phyloP scores from a whole-genome alignment of 179 eudicot genomes.

The Beta macrorhiza region DNA sequence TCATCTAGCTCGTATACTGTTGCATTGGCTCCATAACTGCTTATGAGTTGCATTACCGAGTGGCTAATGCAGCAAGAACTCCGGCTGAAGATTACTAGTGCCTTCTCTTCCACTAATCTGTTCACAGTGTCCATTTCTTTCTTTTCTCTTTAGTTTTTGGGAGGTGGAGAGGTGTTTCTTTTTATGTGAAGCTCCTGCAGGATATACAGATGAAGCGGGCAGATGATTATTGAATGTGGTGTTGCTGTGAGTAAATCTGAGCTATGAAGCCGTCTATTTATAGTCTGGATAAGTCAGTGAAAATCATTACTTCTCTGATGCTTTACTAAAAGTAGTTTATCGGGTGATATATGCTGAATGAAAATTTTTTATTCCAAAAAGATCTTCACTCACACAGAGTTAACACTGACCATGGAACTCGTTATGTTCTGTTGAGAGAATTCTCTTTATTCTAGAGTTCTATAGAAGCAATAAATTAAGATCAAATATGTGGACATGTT shows the following conservation, averaged over 20 bases:
- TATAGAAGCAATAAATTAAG: not conserved
- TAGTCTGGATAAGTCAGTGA: not conserved
- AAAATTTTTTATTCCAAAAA: not conserved
- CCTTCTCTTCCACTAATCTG: constrained; percentile 24
- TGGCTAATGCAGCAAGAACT: constrained; percentile 42
- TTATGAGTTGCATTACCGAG: constrained; percentile 34
- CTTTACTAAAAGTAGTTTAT: not conserved
- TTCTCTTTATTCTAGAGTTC: not conserved
- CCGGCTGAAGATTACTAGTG: constrained; percentile 33
- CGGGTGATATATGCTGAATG: not conserved
- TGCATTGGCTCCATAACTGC: constrained; percentile 38
- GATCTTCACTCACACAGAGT: not conserved
- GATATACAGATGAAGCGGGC: not conserved
- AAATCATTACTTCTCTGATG: not conserved
- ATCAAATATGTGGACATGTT: not conserved
- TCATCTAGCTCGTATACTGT: constrained; percentile 33
- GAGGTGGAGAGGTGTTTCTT: not conserved
- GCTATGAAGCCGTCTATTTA: constrained; percentile 26
- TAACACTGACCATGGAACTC: not conserved
- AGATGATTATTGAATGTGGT: not conserved
- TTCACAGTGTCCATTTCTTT: constrained; percentile 34
- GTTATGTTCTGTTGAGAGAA: not conserved
- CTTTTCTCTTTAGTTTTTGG: not conserved
- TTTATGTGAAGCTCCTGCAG: not conserved
- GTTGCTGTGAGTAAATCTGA: constrained; percentile 18